Evolutionary conservation across 164 flowering plant genomes (phyloP), one percentile per base, ranked within the genome.

Genomic region (Umbilicus rupestris): DNA sequence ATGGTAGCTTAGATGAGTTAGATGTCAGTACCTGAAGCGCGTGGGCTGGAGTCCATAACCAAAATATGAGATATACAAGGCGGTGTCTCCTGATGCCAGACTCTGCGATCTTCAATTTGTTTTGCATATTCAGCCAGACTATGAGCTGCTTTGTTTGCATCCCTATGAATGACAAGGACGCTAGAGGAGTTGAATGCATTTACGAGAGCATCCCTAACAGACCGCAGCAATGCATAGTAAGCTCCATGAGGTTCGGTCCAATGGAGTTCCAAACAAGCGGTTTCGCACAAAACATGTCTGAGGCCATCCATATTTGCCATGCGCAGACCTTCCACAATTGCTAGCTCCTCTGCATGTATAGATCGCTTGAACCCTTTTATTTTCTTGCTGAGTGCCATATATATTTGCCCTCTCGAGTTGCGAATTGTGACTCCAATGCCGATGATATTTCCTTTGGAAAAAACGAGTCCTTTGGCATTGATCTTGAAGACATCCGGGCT

Each of bases 401-500:
- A 16, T 45, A 45, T 45, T 45, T 45, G 5, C 1, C 49, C 49
- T 45, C n/a, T 45, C n/a, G 19, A 45, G 49, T 45, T 45, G 49
- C 49, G 49, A 45, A 45, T 45, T 45, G 16, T 16, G 2, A 45
- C 49, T 45, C 49, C 49, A 45, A 45, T 45, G 49, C 49, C 49
- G 19, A 45, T 45, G n/a, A 15, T 45, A 45, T 45, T 45, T 11
- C 15, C 49, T 0, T 45, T 5, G n/a, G n/a, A 11, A 45, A 45
- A 45, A 15, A 45, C 49, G n/a, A 45, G 49, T 45, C 49, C 49
- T 14, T 45, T 16, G 19, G 49, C 15, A 45, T 45, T 45, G n/a
- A 45, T n/a, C 49, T 45, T 45, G 49, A 45, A 45, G 49, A 45
- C 49, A 45, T 45, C 49, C 2, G 49, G 49, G 49, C 49, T 45